A percentile compares a stretch with the other conserved stretches of the same genome.
These are phyloP conservation scores for Neurospora africana DNA, from an alignment of 495 filamentous ascomycete genomes.

Conservation along the genomic window DNA sequence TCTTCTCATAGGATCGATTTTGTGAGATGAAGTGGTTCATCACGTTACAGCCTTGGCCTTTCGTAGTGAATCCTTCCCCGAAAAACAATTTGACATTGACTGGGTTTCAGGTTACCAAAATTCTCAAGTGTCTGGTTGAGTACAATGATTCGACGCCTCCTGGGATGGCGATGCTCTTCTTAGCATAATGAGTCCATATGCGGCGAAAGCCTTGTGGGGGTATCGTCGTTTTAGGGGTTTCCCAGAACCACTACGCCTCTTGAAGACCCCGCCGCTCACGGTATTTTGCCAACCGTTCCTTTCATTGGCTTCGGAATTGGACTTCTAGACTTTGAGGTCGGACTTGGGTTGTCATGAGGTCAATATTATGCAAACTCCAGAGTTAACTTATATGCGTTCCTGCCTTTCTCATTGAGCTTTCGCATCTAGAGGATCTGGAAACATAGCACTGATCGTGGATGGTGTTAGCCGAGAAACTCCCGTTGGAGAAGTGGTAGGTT, in stretches of 20 bases:
- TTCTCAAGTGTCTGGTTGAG: background rate
- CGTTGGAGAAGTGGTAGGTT: background rate
- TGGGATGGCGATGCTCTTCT: background rate
- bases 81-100: background rate
- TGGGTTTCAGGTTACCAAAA: background rate
- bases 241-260: background rate
- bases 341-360: background rate
- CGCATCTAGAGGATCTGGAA: background rate
- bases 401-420: background rate
- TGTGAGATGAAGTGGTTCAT: background rate
- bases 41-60: background rate
- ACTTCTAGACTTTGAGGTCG: background rate
- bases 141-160: background rate
- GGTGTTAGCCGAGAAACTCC: background rate
- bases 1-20: background rate
- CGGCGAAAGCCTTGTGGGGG: background rate
- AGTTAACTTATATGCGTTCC: background rate
- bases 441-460: background rate
- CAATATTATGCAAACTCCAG: background rate
- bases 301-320: background rate
- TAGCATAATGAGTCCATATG: background rate
- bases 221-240: background rate
- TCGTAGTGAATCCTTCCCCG: background rate
- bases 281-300: background rate
- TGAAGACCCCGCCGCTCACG: background rate